Percentiles rank a stretch among this genome's conserved stretches.
Conservation (phyloP, 2,329 filamentous ascomycete species). For the Ophiostoma himal-ulmi region DNA sequence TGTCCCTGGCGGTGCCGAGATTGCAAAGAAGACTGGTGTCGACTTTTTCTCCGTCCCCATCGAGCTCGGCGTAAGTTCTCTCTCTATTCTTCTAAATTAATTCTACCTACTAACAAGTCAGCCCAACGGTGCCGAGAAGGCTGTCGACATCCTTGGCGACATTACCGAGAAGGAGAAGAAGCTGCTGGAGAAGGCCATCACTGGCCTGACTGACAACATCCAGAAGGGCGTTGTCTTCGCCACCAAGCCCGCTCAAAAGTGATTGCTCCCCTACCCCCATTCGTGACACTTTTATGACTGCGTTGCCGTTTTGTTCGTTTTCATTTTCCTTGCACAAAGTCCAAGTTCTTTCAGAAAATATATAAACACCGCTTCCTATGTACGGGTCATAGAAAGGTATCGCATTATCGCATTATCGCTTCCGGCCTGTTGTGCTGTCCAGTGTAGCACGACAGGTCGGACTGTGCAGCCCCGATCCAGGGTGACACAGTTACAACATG, state of each 20-base stretch:
- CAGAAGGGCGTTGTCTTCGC: conserved; percentile 87
- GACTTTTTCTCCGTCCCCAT: conserved; percentile 97
- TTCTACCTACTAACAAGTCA: conserved; percentile 38
- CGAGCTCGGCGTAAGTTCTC: conserved; percentile 77
- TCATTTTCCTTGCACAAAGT: conserved; percentile 12
- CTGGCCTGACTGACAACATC: conserved; percentile 87
- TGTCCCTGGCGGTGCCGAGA: conserved; percentile 77
- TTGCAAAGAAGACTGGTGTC: conserved; percentile 73
- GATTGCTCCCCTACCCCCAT: conserved; percentile 42
- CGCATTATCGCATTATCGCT: background rate
- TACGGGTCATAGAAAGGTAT: conserved; percentile 3
- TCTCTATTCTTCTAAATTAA: conserved; percentile 15
- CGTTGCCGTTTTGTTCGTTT: conserved; percentile 10
- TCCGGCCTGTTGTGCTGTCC: conserved; percentile 13
- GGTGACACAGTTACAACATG: conserved; percentile 3
- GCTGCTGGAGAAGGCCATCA: conserved; percentile 68
- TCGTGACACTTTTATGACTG: conserved; percentile 3
- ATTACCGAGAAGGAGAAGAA: conserved; percentile 85
- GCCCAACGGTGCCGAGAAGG: conserved; percentile 81
- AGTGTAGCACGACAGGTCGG: conserved; percentile 17
- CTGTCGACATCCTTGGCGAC: conserved; percentile 67
- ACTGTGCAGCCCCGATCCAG: background rate
- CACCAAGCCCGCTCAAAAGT: conserved; percentile 84
- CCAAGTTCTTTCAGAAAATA: conserved; percentile 15
- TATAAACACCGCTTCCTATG: conserved; percentile 9